Evolutionary conservation across 208 protist genomes (phyloP).

Genomic region (Trypanosoma boissoni): DNA sequence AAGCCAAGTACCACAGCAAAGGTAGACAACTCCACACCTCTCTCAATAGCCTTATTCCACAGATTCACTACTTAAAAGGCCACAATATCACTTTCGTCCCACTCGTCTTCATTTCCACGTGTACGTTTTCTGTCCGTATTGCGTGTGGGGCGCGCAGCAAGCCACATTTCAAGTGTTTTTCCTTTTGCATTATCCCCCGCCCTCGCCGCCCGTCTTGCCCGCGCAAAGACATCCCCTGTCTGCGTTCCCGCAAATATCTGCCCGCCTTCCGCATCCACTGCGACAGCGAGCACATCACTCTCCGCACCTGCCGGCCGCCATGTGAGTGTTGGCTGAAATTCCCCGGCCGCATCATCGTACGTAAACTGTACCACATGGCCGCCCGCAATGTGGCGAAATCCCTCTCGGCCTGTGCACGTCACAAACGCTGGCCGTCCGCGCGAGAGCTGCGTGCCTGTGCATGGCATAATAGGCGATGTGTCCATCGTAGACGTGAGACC

Average conservation of each 20-base stretch:
- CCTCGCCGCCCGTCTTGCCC: background rate
- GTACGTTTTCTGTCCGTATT: conserved; percentile 38
- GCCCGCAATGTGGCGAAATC: conserved; percentile 39
- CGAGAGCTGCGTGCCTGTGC: conserved; percentile 19
- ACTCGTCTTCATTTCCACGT: conserved; percentile 25
- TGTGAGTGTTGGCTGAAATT: conserved; percentile 4
- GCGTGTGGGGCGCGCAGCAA: conserved; percentile 34
- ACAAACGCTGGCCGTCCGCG: conserved; percentile 21
- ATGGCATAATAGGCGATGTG: conserved; percentile 36
- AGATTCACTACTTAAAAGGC: background rate
- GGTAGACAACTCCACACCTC: too few species aligned
- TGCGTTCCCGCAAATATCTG: conserved; percentile 60
- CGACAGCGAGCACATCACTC: conserved; percentile 65
- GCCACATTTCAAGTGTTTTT: conserved; percentile 31
- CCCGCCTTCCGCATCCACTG: conserved; percentile 31
- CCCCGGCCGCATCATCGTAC: conserved; percentile 8
- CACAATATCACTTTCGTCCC: conserved; percentile 11
- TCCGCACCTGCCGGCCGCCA: conserved; percentile 41
- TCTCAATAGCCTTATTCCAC: too few species aligned
- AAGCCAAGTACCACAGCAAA: background rate
- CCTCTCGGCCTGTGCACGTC: conserved; percentile 55
- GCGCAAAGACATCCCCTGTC: conserved; percentile 57
- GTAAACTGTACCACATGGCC: conserved; percentile 64
- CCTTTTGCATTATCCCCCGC: background rate
- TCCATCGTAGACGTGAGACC: conserved; percentile 40